These are phyloP conservation scores for Penicillium nordicum DNA, from an alignment of 2,329 filamentous ascomycete species.

Conservation along the genomic window DNA sequence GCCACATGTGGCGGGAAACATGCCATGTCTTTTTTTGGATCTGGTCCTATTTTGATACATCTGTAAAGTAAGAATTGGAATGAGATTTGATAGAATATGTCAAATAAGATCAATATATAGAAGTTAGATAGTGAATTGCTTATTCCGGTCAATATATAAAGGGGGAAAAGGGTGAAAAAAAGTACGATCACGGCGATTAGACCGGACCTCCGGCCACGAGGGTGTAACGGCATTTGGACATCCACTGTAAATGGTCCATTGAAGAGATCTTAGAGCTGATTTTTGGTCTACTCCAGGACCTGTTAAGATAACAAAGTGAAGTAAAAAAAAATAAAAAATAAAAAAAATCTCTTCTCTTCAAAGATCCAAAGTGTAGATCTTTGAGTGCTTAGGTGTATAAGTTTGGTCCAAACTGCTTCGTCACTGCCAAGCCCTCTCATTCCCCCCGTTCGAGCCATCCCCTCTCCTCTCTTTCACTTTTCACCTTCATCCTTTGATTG, in stretches of 20 bases:
- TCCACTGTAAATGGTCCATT: neutral
- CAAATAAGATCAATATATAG: neutral
- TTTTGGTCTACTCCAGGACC: neutral
- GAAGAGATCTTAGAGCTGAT: neutral
- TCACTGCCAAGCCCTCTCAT: constrained; percentile 25
- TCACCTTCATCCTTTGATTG: constrained; percentile 9
- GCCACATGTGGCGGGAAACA: constrained; percentile 7
- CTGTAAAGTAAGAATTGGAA: neutral
- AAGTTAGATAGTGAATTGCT: neutral
- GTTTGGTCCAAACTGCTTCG: constrained; percentile 16
- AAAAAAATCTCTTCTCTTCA: too few relatives aligned
- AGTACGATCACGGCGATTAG: neutral
- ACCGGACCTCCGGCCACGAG: constrained; percentile 6
- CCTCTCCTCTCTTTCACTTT: constrained; percentile 14
- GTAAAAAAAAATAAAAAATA: neutral
- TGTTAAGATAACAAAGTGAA: neutral
- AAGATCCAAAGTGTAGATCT: neutral
- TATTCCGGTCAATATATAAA: neutral
- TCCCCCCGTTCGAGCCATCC: constrained; percentile 26
- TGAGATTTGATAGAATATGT: neutral
- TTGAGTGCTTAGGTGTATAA: neutral
- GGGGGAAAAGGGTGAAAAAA: neutral
- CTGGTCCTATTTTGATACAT: neutral
- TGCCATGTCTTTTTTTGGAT: neutral
- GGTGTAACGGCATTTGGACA: neutral